Evolutionary conservation across 495 filamentous ascomycete genomes (phyloP), one percentile per base, ranked within the genome.

Genomic region (Glutinoglossum americanum): DNA sequence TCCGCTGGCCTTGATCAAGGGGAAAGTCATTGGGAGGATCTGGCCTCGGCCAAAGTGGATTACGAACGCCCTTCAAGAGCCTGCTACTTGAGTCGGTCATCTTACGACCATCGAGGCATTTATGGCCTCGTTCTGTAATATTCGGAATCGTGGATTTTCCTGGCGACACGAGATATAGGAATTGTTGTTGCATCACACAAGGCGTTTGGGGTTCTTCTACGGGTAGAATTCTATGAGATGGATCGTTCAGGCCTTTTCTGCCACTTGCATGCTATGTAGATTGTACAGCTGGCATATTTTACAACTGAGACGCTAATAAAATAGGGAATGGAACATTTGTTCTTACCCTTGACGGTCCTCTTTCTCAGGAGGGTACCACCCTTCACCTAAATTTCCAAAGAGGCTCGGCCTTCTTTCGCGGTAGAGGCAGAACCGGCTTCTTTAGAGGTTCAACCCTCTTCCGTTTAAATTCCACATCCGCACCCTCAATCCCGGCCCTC

Each of bases 381-480:
- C 28, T 39, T 56, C 54, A 45, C 25, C 33, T 27, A 15, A 23
- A 33, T 13, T 56, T 39, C 33, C 54, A 56, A 7, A 19, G 25
- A 5, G 54, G 54, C 11, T 56, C 41, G 26, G 17, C 30, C 37
- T 58, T 58, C 19, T 45, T 45, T 35, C 48, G 56, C 44, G 41
- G 23, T 32, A 58, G 44, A 33, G 56, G 56, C 23, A 58, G 44
- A 30, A 48, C 39, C 44, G 37, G 21, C 61, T 65, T 66, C 63
- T 65, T 68, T 55, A 73, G 57, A 48, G 67, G 68, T 68, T 83
- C 77, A 56, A 76, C 67, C 65, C 73, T 84, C 73, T 83, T 82
- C 66, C 80, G 76, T 71, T 80, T 84, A 67, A 92, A 89, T 72
- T 94, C 86, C 57, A 94, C 65, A 64, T 95, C 83, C 57, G 81